Evolutionary conservation across 768 basidiomycete species (phyloP).

Genomic region (Rossbeevera mucosa): DNA sequence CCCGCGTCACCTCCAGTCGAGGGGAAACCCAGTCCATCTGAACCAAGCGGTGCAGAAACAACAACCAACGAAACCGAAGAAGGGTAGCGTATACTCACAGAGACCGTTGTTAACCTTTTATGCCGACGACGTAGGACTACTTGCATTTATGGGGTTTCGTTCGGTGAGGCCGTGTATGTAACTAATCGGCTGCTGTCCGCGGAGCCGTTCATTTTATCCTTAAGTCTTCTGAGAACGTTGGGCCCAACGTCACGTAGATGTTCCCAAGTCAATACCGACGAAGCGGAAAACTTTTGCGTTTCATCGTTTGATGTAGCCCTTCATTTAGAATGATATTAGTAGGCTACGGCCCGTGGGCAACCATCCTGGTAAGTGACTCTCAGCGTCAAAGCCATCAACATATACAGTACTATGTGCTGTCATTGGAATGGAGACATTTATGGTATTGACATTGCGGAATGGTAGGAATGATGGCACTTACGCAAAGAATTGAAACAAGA

Average conservation of each 20-base stretch:
- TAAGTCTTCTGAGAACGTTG: conserved; percentile 24
- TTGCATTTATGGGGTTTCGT: conserved; percentile 52
- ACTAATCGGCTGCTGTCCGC: conserved; percentile 46
- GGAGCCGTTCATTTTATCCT: conserved; percentile 25
- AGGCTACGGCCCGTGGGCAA: conserved; percentile 60
- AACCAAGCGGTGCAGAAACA: conserved; percentile 17
- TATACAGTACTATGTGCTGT: conserved; percentile 78
- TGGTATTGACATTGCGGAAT: too few species aligned
- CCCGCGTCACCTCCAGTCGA: conserved; percentile 34
- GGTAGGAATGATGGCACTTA: conserved; percentile 60
- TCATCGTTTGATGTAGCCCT: conserved; percentile 58
- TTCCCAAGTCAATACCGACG: conserved; percentile 63
- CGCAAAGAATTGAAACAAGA: conserved; percentile 13
- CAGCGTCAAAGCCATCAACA: conserved; percentile 61
- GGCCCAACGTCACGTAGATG: conserved; percentile 36
- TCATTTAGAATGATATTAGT: conserved; percentile 62
- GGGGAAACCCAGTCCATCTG: conserved; percentile 19
- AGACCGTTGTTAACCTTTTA: conserved; percentile 6
- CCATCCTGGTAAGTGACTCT: conserved; percentile 76
- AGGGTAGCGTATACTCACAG: conserved; percentile 17
- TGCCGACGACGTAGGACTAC: conserved; percentile 1
- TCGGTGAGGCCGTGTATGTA: conserved; percentile 56
- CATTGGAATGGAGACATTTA: conserved; percentile 64
- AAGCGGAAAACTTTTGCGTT: conserved; percentile 58
- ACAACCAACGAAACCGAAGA: conserved; percentile 17